Evolutionary conservation across 306 rosid species (phyloP).

Genomic region (Ochetophila trinervis): DNA sequence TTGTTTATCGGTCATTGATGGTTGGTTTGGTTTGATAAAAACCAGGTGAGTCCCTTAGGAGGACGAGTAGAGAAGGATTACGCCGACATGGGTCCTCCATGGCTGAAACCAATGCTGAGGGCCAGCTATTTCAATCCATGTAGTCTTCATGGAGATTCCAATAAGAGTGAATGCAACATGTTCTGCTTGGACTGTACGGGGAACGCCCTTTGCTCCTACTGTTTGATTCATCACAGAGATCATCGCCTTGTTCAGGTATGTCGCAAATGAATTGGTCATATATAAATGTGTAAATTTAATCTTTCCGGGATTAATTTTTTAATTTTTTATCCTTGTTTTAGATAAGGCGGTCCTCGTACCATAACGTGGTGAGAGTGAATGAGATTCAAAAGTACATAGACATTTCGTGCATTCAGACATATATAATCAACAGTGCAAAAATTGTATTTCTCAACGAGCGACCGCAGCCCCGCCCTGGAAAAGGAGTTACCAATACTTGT

Average conservation of each 20-base stretch:
- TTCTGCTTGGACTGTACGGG: slow-evolving; percentile 49
- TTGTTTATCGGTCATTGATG: neutral
- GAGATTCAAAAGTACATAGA: slow-evolving; percentile 51
- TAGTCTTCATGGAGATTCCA: slow-evolving; percentile 31
- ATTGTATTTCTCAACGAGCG: slow-evolving; percentile 48
- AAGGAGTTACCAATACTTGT: slow-evolving; percentile 49
- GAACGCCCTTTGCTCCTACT: slow-evolving; percentile 36
- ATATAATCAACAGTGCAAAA: slow-evolving; percentile 49
- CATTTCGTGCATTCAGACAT: slow-evolving; percentile 43
- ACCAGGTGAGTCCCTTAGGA: slow-evolving; percentile 39
- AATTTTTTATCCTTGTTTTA: slow-evolving; percentile 1
- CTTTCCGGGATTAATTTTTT: too few relatives aligned
- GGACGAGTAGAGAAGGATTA: slow-evolving; percentile 10
- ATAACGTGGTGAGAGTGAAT: slow-evolving; percentile 46
- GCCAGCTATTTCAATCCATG: slow-evolving; percentile 35
- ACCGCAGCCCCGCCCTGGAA: slow-evolving; percentile 49
- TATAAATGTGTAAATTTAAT: too few relatives aligned
- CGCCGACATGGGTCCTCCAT: slow-evolving; percentile 26
- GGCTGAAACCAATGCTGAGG: slow-evolving; percentile 42
- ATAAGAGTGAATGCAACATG: slow-evolving; percentile 46
- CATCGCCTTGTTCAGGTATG: slow-evolving; percentile 47
- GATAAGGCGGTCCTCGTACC: slow-evolving; percentile 52
- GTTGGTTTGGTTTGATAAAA: neutral
- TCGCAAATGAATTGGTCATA: too few relatives aligned
- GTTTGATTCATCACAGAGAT: slow-evolving; percentile 33